phyloP scores from a whole-genome alignment of 495 filamentous ascomycete species.

The Cudoniella acicularis region DNA sequence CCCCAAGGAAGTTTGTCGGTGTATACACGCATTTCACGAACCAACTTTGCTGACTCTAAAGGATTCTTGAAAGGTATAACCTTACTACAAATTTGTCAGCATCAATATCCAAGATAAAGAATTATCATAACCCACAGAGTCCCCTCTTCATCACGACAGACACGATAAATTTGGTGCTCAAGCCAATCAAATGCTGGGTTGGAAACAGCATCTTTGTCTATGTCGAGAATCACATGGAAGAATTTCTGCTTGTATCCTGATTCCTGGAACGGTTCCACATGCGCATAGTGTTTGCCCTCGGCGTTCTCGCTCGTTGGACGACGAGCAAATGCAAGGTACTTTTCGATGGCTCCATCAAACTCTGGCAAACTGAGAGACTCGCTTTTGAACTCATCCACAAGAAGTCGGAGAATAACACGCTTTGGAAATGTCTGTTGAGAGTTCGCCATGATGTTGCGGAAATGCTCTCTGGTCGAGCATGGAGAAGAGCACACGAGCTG shows the following conservation, averaged over 20 bases:
- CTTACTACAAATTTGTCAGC: background rate
- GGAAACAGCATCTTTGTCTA: background rate
- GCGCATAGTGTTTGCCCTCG: background rate
- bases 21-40: background rate
- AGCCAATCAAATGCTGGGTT: background rate
- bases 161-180: background rate
- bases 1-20: background rate
- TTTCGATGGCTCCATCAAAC: background rate
- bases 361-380: background rate
- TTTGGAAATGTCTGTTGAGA: background rate
- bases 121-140: background rate
- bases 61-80: background rate
- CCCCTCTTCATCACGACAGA: background rate
- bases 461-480: background rate
- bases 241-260: background rate
- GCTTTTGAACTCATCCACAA: background rate
- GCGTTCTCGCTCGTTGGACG: background rate
- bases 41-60: background rate
- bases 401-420: background rate
- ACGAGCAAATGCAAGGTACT: background rate
- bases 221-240: slow-evolving; percentile 1
- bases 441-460: background rate
- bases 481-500: background rate
- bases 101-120: no score
- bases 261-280: background rate